Conservation (phyloP, 352 stramenopile genomes). For the Pythium chondricola region DNA sequence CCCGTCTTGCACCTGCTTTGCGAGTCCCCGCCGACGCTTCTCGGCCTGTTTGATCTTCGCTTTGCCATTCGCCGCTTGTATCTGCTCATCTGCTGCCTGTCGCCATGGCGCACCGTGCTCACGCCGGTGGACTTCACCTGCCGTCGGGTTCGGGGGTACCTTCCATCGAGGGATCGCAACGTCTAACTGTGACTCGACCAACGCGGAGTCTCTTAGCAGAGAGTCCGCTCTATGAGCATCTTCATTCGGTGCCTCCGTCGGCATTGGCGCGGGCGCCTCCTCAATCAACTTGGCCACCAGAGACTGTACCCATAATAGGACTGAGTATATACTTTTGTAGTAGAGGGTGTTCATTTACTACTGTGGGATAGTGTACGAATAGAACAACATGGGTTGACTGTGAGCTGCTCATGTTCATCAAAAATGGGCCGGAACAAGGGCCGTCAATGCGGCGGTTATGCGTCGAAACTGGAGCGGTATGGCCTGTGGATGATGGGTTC, state of each 20-base stretch:
- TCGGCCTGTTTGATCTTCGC: slow-evolving; percentile 54
- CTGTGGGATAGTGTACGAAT: background rate
- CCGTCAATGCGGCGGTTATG: slow-evolving; percentile 58
- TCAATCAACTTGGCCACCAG: background rate
- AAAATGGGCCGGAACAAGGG: slow-evolving; percentile 72
- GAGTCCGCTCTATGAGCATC: too few relatives aligned
- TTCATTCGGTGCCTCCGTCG: background rate
- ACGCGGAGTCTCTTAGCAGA: too few relatives aligned
- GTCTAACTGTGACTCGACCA: too few relatives aligned
- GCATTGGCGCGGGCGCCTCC: too few relatives aligned
- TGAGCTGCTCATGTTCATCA: too few relatives aligned
- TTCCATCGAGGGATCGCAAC: slow-evolving; percentile 15
- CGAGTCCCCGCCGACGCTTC: slow-evolving; percentile 63
- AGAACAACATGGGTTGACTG: background rate
- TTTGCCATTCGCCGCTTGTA: slow-evolving; percentile 32
- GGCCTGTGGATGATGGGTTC: background rate
- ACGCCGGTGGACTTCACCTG: slow-evolving; percentile 55
- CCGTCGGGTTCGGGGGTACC: slow-evolving; percentile 51
- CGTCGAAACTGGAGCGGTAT: slow-evolving; percentile 69
- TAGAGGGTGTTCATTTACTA: background rate
- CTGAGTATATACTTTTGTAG: background rate
- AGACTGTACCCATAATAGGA: slow-evolving; percentile 8
- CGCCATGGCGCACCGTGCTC: slow-evolving; percentile 53
- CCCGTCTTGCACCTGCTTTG: slow-evolving; percentile 67
- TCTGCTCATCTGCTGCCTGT: slow-evolving; percentile 29